A percentile compares a stretch with the other conserved stretches of the same genome.
Evolutionary conservation across 495 filamentous ascomycete species (phyloP).

Genomic region (Daldinia vernicosa): DNA sequence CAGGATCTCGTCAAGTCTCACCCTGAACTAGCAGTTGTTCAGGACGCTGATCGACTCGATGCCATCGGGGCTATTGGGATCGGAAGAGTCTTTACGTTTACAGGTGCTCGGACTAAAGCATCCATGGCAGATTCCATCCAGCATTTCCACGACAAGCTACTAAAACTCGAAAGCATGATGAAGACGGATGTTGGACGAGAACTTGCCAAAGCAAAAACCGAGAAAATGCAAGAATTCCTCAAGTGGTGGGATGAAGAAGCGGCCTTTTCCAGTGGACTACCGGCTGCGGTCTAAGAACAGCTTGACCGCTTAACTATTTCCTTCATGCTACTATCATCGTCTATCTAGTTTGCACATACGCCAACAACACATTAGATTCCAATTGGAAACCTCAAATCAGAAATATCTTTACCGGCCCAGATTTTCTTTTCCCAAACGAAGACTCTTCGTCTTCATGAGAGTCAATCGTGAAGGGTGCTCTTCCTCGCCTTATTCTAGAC

Average conservation of each 20-base stretch:
- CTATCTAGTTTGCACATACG: background rate
- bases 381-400: background rate
- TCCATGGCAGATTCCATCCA: conserved; percentile 69
- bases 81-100: conserved; percentile 79
- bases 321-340: background rate
- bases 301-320: background rate
- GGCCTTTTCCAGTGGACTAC: conserved; percentile 28
- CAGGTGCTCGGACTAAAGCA: conserved; percentile 65
- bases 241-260: conserved; percentile 78
- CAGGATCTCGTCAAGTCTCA: conserved; percentile 61
- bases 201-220: conserved; percentile 71
- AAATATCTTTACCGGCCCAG: background rate
- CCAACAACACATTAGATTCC: background rate
- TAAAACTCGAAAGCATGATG: conserved; percentile 79
- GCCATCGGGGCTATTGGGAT: conserved; percentile 88
- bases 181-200: conserved; percentile 77
- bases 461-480: background rate
- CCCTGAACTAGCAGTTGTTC: conserved; percentile 84
- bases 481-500: background rate
- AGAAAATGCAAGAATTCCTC: conserved; percentile 69
- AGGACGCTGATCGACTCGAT: conserved; percentile 91
- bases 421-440: background rate
- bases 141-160: conserved; percentile 84
- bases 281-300: background rate
- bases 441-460: background rate